Conservation (phyloP, 257 asterid genomes). For the Forsythia suspensa region DNA sequence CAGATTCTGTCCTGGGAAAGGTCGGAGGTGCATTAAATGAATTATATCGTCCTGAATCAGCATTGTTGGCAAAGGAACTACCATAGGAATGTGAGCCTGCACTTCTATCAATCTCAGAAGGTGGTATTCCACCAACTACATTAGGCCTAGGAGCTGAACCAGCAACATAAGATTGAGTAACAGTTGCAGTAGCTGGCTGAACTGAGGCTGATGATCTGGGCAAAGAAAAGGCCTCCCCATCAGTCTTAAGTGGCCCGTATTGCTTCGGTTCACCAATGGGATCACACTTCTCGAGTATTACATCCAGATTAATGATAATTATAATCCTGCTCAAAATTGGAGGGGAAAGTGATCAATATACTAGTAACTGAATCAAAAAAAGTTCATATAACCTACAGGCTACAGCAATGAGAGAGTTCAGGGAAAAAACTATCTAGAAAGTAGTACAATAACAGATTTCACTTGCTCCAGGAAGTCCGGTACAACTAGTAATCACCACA, state of each 20-base stretch:
- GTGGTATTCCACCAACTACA: conserved; percentile 40
- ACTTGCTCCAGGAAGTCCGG: background rate
- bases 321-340: conserved; percentile 62
- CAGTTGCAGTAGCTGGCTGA: conserved; percentile 32
- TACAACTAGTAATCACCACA: background rate
- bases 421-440: background rate
- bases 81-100: conserved; percentile 41
- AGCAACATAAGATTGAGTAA: conserved; percentile 35
- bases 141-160: conserved; percentile 44
- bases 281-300: conserved; percentile 59
- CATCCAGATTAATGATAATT: conserved; percentile 68
- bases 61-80: conserved; percentile 39
- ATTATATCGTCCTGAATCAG: conserved; percentile 42
- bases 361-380: conserved; percentile 6
- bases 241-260: conserved; percentile 27
- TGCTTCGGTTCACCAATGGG: conserved; percentile 68
- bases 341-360: conserved; percentile 18
- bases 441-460: background rate
- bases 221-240: conserved; percentile 40
- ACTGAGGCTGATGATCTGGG: conserved; percentile 39
- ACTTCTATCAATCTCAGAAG: conserved; percentile 34
- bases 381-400: background rate
- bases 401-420: background rate
- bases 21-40: conserved; percentile 33
- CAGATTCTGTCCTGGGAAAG: conserved; percentile 47